These are phyloP conservation scores for Dorcoceras hygrometricum DNA, from an alignment of 257 asterid genomes.

Conservation along the genomic window DNA sequence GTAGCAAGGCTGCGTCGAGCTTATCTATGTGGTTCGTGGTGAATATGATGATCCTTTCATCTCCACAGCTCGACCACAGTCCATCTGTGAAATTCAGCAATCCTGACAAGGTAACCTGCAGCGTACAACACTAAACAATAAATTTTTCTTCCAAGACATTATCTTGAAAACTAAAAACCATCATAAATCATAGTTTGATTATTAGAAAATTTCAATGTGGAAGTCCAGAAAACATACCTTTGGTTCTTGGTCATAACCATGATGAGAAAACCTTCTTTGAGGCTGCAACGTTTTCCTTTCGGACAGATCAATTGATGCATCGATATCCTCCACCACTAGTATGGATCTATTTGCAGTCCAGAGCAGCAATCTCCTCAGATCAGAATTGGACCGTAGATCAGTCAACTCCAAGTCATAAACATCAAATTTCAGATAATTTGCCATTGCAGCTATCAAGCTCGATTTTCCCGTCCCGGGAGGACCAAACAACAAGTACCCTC, in stretches of 20 bases:
- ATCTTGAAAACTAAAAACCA: neutral
- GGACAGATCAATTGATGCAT: slow-evolving; percentile 44
- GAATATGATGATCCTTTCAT: slow-evolving; percentile 55
- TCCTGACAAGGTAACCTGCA: slow-evolving; percentile 63
- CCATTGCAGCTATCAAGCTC: slow-evolving; percentile 78
- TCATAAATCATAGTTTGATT: neutral
- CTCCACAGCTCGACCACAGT: slow-evolving; percentile 67
- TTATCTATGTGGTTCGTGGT: slow-evolving; percentile 56
- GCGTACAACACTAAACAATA: neutral
- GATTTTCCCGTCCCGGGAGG: slow-evolving; percentile 95
- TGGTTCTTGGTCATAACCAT: slow-evolving; percentile 7
- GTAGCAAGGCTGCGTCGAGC: slow-evolving; percentile 50
- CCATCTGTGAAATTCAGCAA: slow-evolving; percentile 63
- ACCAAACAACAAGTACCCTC: slow-evolving; percentile 70
- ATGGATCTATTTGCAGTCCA: slow-evolving; percentile 54
- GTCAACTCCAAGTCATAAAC: slow-evolving; percentile 74
- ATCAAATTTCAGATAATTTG: slow-evolving; percentile 59
- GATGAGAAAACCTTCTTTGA: neutral
- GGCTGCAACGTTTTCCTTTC: slow-evolving; percentile 21
- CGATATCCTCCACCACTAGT: slow-evolving; percentile 76
- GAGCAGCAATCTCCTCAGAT: slow-evolving; percentile 41
- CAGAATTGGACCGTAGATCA: slow-evolving; percentile 37
- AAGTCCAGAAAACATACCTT: slow-evolving; percentile 23
- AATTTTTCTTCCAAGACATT: neutral
- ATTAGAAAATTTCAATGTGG: neutral